Conservation (phyloP, 441 rosid genomes). For the Gossypium gossypioides region DNA sequence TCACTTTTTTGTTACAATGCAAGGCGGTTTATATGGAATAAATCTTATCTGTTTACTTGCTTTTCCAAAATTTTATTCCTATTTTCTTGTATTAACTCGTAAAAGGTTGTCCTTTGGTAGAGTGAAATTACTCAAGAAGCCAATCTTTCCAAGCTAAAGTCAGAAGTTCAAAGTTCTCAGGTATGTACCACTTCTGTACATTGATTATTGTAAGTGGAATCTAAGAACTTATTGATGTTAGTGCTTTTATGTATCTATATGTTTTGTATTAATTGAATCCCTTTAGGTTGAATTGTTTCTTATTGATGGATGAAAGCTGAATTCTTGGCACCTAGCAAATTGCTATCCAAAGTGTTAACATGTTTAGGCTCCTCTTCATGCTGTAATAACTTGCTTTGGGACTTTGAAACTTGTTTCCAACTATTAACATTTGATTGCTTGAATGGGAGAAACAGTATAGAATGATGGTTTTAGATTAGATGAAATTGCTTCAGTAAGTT, state of each 20-base stretch:
- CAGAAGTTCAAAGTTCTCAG: conserved; percentile 46
- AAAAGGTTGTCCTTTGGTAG: conserved; percentile 29
- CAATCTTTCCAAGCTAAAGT: conserved; percentile 52
- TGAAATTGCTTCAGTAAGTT: background rate
- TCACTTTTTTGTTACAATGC: background rate
- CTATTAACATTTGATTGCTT: background rate
- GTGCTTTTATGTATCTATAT: background rate
- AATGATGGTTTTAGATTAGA: background rate
- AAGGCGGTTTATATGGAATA: no score
- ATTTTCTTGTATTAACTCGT: background rate
- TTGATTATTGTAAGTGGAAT: background rate
- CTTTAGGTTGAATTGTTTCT: background rate
- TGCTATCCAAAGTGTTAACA: background rate
- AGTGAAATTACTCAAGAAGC: conserved; percentile 48
- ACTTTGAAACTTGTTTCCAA: background rate
- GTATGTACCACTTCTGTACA: conserved; percentile 15
- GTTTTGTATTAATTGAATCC: background rate
- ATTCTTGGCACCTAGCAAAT: background rate
- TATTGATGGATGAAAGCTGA: background rate
- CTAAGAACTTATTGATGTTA: background rate
- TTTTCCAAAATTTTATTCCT: background rate
- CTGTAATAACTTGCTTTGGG: background rate
- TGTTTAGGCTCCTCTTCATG: background rate
- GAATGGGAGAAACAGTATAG: background rate
- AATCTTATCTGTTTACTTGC: background rate